Evolutionary conservation across 2,329 filamentous ascomycete genomes (phyloP), one percentile per base, ranked within the genome.

Genomic region (Trichoderma semiorbis): DNA sequence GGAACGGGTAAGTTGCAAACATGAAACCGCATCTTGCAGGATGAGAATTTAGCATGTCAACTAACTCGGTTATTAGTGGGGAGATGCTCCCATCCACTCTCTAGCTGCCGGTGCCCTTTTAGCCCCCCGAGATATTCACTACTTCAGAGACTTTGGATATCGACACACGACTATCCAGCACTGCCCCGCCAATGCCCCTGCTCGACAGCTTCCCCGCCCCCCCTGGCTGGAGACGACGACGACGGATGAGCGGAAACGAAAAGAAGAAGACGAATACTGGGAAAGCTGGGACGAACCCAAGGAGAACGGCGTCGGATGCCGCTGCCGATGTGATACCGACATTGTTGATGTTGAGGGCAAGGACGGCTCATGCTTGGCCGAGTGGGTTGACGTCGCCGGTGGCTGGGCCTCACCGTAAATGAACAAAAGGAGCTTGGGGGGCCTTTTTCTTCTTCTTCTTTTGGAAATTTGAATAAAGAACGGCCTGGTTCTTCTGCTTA

Each of bases 131-230:
- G 94, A 99, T 78, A 93, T 99, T 73, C 96, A 99, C 83, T 99
- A 99, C 84, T 99, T 99, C 91, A 94, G 96, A 77, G 96, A 99
- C 81, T 95, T 98, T 83, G 96, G 96, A 70, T 99, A 99, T 84
- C 90, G 96, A 79, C 96, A 99, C 83, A 99, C 96, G 7, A 99
- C 96, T 4, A 99, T 99, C 79, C 95, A 98, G 83, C 96, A 99
- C 82, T 99, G 96, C 78, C 96, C 96, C 1, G 94, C 95, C 69
- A 99, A 99, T 79, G 96, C 96, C 3, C 96, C 95, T 0, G 91
- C 92, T 14, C 91, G 93, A 62, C 96, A 99, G 82, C 87, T 97
- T 57, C 89, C 92, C 5, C 90, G 94, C 71, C 87, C 90, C 67
- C 94, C 93, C 1, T 98, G 87, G 80, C 89, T 97, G 18, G 94